Evolutionary conservation across 2,329 filamentous ascomycete species (phyloP), one percentile per base, ranked within the genome.

Genomic region (Thelonectria rubi): DNA sequence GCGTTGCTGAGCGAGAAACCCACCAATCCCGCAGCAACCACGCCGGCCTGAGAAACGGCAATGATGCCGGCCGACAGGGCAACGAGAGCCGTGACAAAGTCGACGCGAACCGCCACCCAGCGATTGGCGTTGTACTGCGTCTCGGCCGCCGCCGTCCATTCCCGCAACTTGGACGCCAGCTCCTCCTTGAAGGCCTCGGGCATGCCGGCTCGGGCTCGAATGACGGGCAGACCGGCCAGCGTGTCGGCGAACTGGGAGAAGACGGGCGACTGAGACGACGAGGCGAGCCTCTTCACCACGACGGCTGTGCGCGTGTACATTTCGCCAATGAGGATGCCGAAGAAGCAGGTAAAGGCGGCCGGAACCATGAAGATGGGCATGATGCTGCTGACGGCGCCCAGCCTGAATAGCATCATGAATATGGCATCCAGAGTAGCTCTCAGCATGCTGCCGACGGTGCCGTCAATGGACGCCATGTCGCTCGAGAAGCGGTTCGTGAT

Each of bases 181-280:
- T 83, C 77, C 24, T 79, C 72, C 11, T 78, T 75, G 56, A 86
- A 87, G 1, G 76, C 77, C 24, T 78, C 72, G 10, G 80, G 74
- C 79, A 86, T 84, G 37, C 79, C 80, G 10, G 74, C 74, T 12
- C 82, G 76, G 1, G 83, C 84, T 3, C 85, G 82, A 59, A 87
- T 85, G 14, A 85, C 75, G 7, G 81, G 71, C 30, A 85, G 73
- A 0, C 83, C 83, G 4, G 82, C 78, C 1, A 85, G 73, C 1
- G 81, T 84, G 55, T 85, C 83, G 2, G 81, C 79, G 61, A 86
- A 86, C 58, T 86, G 84, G 1, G 84, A 82, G 66, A 86, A 86
- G 2, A 87, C 78, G 12, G 85, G 85, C 1, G 83, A 85, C 60
- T 82, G 80, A 0, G 81, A 75, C 9, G 80, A 79, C 0, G 82